A percentile compares a stretch with the other conserved stretches of the same genome.
These are phyloP conservation scores for Nigrograna mackinnonii DNA, from an alignment of 2,329 filamentous ascomycete genomes.

Conservation along the genomic window DNA sequence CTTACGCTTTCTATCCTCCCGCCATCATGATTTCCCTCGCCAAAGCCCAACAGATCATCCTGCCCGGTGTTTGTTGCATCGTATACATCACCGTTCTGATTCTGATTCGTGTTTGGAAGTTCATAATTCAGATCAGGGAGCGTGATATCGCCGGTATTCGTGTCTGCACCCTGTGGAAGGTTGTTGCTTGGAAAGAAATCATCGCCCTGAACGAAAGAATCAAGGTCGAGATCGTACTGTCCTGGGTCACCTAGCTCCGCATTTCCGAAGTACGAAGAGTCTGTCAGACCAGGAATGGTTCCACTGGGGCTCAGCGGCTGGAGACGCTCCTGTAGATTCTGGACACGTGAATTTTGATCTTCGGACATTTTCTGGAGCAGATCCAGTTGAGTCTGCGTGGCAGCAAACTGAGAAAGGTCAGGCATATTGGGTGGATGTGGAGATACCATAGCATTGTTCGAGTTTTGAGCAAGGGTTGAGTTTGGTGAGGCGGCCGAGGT, in stretches of 20 bases:
- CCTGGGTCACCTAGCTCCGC: constrained; percentile 39
- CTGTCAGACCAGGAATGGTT: constrained; percentile 69
- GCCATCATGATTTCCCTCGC: constrained; percentile 12
- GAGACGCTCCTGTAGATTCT: constrained; percentile 73
- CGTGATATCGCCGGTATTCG: constrained; percentile 6
- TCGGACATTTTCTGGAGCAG: constrained; percentile 77
- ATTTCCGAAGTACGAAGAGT: constrained; percentile 39
- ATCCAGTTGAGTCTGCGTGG: constrained; percentile 76
- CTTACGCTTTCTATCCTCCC: constrained; percentile 46
- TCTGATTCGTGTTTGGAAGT: constrained; percentile 10
- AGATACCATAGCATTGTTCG: constrained; percentile 61
- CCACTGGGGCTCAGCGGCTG: constrained; percentile 81
- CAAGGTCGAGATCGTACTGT: constrained; percentile 55
- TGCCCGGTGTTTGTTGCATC: constrained; percentile 2
- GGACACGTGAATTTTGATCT: constrained; percentile 77
- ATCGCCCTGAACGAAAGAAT: constrained; percentile 60
- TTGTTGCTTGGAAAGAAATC: constrained; percentile 53
- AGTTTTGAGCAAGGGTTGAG: constrained; percentile 26
- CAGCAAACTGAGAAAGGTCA: constrained; percentile 63
- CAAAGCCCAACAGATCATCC: constrained; percentile 2
- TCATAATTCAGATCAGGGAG: constrained; percentile 33
- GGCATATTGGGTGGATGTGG: constrained; percentile 59
- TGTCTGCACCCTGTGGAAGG: neutral
- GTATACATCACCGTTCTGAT: neutral
- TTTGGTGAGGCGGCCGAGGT: constrained; percentile 41